Conservation (phyloP, 2,329 filamentous ascomycete species). For the Trichoderma koningii region DNA sequence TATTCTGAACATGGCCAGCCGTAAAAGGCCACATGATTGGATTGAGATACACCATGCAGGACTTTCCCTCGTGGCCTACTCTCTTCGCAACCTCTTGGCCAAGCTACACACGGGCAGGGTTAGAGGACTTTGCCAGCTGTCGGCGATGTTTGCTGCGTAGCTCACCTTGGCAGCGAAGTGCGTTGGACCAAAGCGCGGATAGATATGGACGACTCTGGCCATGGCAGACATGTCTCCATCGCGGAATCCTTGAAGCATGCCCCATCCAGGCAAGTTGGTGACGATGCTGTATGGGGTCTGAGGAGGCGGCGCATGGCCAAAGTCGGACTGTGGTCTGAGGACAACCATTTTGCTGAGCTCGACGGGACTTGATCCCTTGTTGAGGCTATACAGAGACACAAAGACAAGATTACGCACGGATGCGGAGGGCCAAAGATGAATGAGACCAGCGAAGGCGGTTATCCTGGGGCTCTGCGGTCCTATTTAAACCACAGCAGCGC, state of each 20-base stretch:
- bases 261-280: constrained; percentile 49
- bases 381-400: background rate
- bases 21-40: constrained; percentile 39
- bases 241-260: constrained; percentile 42
- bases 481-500: constrained; percentile 2
- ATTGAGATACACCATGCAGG: constrained; percentile 39
- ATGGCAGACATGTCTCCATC: constrained; percentile 45
- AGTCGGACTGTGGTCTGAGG: constrained; percentile 43
- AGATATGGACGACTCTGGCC: constrained; percentile 45
- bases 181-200: constrained; percentile 51
- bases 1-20: constrained; percentile 38
- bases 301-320: constrained; percentile 51
- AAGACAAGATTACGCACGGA: no score
- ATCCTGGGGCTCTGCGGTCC: background rate
- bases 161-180: constrained; percentile 41
- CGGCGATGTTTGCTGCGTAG: background rate
- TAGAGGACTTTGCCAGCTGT: background rate
- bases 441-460: background rate
- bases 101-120: constrained; percentile 37
- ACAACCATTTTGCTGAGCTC: constrained; percentile 38
- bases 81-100: constrained; percentile 41
- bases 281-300: constrained; percentile 52
- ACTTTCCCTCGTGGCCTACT: constrained; percentile 35
- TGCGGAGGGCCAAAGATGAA: background rate
- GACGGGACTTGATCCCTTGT: no score